Base-by-base conservation (phyloP, 2,329 filamentous ascomycete genomes). In the Claviceps quebecensis region DNA sequence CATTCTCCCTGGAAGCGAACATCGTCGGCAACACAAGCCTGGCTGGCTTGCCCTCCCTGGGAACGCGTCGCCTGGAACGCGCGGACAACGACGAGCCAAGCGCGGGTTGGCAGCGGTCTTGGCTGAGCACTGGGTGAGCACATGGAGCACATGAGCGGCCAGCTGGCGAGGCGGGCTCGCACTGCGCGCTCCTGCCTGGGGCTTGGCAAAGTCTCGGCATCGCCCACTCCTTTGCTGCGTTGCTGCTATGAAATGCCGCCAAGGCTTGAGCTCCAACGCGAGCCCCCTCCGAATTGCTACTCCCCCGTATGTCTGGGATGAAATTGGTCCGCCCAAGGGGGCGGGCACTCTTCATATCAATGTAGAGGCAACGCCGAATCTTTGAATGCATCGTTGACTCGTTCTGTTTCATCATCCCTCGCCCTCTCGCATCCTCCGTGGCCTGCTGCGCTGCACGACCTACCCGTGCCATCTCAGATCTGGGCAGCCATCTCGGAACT, bases 161-260 rank as follows among this genome's bases (percentile, higher is more conserved):
- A 36, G 45, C 46, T 49, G 43, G 43, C 37, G 26, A 47, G 26
- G 38, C 19, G 47, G 46, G 29, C 52, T 49, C 47, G 45, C 29
- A 36, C 48, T 43, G 40, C 38, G 51, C 36, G 40, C 47, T 29
- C 51, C 48, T 46, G 48, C 19, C 49, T 46, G 49, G 50, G 56
- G 48, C 56, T 57, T 57, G 56, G 56, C 56, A 51, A 34, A 34
- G 56, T 54, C 56, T 57, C 52, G 56, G 56, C 54, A 50, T 55
- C 50, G 51, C 48, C 48, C 47, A 51, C 45, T 40, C 48, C 46
- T 45, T 53, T 45, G 53, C 47, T 46, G 34, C 49, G 38, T 46
- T 39, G 51, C 29, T 34, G 29, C 29, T 34, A 29, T 29, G 26
- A 29, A 45, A 53, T 47, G 49, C 51, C 49, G 56, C 56, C 56